These are phyloP conservation scores for Cephalotrichum gorgonifer DNA, from an alignment of 2,329 filamentous ascomycete species.

Conservation along the genomic window DNA sequence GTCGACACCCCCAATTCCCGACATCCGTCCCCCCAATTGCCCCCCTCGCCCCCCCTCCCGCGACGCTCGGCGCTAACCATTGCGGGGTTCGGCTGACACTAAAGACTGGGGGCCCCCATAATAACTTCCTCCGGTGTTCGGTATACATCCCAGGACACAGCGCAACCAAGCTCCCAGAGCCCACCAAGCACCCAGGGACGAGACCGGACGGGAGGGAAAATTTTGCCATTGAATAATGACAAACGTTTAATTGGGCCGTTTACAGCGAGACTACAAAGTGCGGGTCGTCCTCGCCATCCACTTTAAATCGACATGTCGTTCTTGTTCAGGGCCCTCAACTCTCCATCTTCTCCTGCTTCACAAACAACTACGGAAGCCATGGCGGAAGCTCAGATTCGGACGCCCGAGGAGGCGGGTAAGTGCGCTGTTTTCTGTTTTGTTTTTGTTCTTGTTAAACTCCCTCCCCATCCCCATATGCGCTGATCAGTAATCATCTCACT, in stretches of 20 bases:
- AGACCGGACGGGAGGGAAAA: not conserved
- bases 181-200: not conserved
- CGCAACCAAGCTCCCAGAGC: too few species aligned
- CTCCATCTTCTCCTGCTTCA: not conserved
- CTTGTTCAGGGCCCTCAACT: slow-evolving; percentile 1
- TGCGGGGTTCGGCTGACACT: not conserved
- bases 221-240: slow-evolving; percentile 5
- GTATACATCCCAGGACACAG: too few species aligned
- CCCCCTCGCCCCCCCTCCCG: not conserved
- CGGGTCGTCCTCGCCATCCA: not conserved
- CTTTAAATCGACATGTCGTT: slow-evolving; percentile 5
- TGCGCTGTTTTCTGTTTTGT: slow-evolving; percentile 14
- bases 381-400: slow-evolving; percentile 34
- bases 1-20: not conserved
- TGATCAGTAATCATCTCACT: not conserved
- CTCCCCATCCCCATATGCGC: not conserved
- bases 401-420: slow-evolving; percentile 55
- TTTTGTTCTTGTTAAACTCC: not conserved
- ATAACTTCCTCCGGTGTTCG: not conserved
- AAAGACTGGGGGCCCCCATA: too few species aligned
- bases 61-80: not conserved
- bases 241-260: slow-evolving; percentile 3
- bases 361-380: slow-evolving; percentile 4
- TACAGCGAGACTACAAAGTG: slow-evolving; percentile 1
- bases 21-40: not conserved